These are phyloP conservation scores for Wallemia hederae DNA, from an alignment of 1,284 basidiomycete genomes.

Conservation along the genomic window DNA sequence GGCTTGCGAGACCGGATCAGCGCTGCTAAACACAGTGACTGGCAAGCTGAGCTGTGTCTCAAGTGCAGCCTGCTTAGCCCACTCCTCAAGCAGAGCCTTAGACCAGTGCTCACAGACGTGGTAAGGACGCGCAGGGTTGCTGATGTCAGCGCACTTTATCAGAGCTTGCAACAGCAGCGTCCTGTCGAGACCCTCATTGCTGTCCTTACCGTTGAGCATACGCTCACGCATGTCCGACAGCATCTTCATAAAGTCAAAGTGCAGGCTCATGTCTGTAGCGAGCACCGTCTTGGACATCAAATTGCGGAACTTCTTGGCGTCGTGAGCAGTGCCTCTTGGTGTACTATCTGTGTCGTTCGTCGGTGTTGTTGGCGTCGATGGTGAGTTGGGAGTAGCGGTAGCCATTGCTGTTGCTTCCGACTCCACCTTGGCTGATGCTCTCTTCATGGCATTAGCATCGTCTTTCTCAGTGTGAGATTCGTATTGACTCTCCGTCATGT, in stretches of 20 bases:
- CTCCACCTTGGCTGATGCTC: background rate
- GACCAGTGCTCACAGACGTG: constrained; percentile 72
- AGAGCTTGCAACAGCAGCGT: constrained; percentile 60
- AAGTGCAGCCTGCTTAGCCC: constrained; percentile 54
- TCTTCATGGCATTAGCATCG: background rate
- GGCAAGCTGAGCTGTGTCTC: constrained; percentile 48
- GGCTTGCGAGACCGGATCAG: constrained; percentile 38
- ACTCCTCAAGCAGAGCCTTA: constrained; percentile 53
- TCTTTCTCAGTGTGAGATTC: background rate
- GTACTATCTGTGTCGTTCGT: background rate
- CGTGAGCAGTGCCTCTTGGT: constrained; percentile 7
- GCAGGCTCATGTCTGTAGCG: constrained; percentile 76
- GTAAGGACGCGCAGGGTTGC: constrained; percentile 52
- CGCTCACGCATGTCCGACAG: constrained; percentile 22
- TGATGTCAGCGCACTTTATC: constrained; percentile 88
- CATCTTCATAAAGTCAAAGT: constrained; percentile 48
- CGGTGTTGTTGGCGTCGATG: background rate
- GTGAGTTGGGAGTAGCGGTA: background rate
- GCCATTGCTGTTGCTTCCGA: background rate
- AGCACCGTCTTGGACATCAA: constrained; percentile 48
- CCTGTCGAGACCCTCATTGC: constrained; percentile 10
- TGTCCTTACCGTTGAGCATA: constrained; percentile 5
- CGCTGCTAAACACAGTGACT: constrained; percentile 30
- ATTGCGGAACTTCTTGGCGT: constrained; percentile 31
- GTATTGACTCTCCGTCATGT: background rate